phyloP scores from a whole-genome alignment of 2,329 filamentous ascomycete genomes.

The Ceratocystis ficicola region DNA sequence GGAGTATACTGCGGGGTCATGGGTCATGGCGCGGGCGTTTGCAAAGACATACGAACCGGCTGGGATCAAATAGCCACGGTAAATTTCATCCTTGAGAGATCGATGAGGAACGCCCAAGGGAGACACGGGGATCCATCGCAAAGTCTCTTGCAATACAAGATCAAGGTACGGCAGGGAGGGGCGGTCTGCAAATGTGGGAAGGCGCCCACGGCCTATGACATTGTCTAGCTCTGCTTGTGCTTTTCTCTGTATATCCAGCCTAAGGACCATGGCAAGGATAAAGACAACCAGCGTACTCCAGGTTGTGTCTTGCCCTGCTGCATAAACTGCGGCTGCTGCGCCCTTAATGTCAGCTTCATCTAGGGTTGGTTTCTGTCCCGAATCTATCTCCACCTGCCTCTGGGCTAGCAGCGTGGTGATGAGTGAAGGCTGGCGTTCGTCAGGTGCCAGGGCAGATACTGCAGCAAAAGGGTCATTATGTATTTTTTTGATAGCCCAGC shows the following conservation, averaged over 20 bases:
- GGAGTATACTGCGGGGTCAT: conserved; percentile 32
- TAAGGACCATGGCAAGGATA: conserved; percentile 35
- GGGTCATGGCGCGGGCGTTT: conserved; percentile 36
- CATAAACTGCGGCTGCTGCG: conserved; percentile 35
- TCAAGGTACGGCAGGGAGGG: conserved; percentile 35
- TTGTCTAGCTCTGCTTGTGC: conserved; percentile 33
- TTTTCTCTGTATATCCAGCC: conserved; percentile 34
- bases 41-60: conserved; percentile 38
- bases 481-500: conserved; percentile 30
- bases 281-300: conserved; percentile 34
- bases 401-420: conserved; percentile 34
- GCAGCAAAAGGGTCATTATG: conserved; percentile 36
- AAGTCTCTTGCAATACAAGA: conserved; percentile 36
- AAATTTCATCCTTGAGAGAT: conserved; percentile 43
- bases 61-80: conserved; percentile 45
- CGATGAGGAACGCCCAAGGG: conserved; percentile 44
- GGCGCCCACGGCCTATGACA: conserved; percentile 31
- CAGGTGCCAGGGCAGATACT: conserved; percentile 28
- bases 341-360: conserved; percentile 35
- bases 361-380: conserved; percentile 31
- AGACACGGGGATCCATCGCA: conserved; percentile 35
- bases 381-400: conserved; percentile 29
- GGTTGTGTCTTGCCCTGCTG: conserved; percentile 35
- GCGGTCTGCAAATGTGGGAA: conserved; percentile 38
- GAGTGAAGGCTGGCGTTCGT: conserved; percentile 29